phyloP scores from a whole-genome alignment of 495 filamentous ascomycete species.

The Hypoxylon fragiforme region DNA sequence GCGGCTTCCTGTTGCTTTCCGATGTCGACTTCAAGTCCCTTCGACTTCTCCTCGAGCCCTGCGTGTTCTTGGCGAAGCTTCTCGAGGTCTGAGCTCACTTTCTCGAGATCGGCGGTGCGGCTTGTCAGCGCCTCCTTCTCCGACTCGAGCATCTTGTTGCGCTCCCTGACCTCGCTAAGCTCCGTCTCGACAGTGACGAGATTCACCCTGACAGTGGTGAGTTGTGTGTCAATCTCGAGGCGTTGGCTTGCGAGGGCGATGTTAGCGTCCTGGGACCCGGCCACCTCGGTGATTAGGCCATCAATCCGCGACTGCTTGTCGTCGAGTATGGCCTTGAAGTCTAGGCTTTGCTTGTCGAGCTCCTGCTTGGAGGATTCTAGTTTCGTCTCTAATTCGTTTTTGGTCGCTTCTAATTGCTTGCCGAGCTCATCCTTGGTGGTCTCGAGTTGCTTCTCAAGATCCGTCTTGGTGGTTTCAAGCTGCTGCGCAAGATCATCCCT shows the following conservation, averaged over 20 bases:
- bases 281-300: slow-evolving; percentile 33
- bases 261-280: slow-evolving; percentile 39
- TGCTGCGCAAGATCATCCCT: slow-evolving; percentile 41
- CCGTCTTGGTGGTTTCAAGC: slow-evolving; percentile 24
- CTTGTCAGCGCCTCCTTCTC: slow-evolving; percentile 33
- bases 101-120: slow-evolving; percentile 28
- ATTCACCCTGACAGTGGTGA: slow-evolving; percentile 29
- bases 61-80: slow-evolving; percentile 33
- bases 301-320: slow-evolving; percentile 36
- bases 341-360: slow-evolving; percentile 38
- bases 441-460: slow-evolving; percentile 23
- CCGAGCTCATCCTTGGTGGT: slow-evolving; percentile 27
- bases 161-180: slow-evolving; percentile 27
- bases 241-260: slow-evolving; percentile 33
- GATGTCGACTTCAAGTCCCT: slow-evolving; percentile 30
- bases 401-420: slow-evolving; percentile 20
- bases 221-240: slow-evolving; percentile 25
- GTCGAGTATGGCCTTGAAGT: slow-evolving; percentile 38
- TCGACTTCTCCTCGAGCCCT: slow-evolving; percentile 29
- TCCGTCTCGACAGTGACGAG: slow-evolving; percentile 27
- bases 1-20: slow-evolving; percentile 23
- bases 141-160: slow-evolving; percentile 22
- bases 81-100: slow-evolving; percentile 31
- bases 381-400: slow-evolving; percentile 23
- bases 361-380: slow-evolving; percentile 24